Evolutionary conservation across 108 stramenopile genomes (phyloP).

Genomic region (Skeletonema marinoi): DNA sequence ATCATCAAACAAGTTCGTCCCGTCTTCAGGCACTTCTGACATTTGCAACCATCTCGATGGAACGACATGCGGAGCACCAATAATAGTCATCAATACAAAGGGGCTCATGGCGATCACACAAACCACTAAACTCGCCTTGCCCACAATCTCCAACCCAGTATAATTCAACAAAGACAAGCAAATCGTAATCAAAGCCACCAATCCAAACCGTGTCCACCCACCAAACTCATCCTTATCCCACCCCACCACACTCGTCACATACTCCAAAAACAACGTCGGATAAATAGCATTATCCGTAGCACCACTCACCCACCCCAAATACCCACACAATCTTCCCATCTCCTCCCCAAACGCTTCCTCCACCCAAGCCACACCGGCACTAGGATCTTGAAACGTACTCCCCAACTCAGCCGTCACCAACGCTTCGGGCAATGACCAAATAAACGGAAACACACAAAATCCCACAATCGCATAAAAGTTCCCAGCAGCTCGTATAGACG

Average conservation of each 20-base stretch:
- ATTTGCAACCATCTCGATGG: conserved; percentile 80
- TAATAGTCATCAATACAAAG: conserved; percentile 79
- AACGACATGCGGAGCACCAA: conserved; percentile 75
- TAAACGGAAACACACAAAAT: conserved; percentile 59
- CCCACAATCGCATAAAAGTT: conserved; percentile 86
- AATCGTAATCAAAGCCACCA: conserved; percentile 58
- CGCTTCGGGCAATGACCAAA: conserved; percentile 80
- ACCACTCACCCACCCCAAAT: conserved; percentile 87
- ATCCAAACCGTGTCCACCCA: conserved; percentile 43
- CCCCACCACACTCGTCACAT: conserved; percentile 15
- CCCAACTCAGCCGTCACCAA: conserved; percentile 79
- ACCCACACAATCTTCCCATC: conserved; percentile 87
- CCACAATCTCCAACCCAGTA: conserved; percentile 87
- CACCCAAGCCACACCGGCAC: conserved; percentile 79
- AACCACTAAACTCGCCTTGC: conserved; percentile 78
- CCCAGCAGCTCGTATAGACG: conserved; percentile 84
- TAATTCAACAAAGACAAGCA: conserved; percentile 82
- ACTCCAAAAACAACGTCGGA: conserved; percentile 45
- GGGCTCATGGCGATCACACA: conserved; percentile 90
- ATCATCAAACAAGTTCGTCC: conserved; percentile 48
- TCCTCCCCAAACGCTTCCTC: conserved; percentile 72
- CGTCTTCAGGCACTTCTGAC: conserved; percentile 50
- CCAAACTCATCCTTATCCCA: conserved; percentile 25
- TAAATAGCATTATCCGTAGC: conserved; percentile 75
- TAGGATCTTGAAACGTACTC: conserved; percentile 63